Evolutionary conservation across 1,284 basidiomycete species (phyloP).

Genomic region (Entoloma clypeatum): DNA sequence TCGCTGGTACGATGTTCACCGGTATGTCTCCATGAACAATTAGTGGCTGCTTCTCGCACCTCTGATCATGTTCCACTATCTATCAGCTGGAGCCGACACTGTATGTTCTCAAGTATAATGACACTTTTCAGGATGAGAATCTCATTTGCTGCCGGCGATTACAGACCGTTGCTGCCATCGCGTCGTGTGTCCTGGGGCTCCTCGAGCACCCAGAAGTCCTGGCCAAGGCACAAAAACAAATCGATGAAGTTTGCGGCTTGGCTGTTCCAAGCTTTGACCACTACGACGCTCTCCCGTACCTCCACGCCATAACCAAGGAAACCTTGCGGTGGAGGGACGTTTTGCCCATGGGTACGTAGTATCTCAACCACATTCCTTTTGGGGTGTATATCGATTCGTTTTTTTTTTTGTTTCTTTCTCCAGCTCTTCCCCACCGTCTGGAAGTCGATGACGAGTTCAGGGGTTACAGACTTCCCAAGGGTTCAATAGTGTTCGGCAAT

Average conservation of each 20-base stretch:
- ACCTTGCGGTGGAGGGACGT: conserved; percentile 24
- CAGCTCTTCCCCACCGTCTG: conserved; percentile 27
- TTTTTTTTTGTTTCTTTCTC: neutral
- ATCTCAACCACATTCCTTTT: neutral
- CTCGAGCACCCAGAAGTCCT: conserved; percentile 31
- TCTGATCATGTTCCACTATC: neutral
- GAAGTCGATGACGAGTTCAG: conserved; percentile 33
- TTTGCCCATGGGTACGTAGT: conserved; percentile 11
- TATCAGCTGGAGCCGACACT: conserved; percentile 14
- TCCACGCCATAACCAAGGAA: conserved; percentile 31
- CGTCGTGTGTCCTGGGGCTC: conserved; percentile 30
- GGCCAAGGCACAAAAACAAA: conserved; percentile 32
- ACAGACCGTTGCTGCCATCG: conserved; percentile 23
- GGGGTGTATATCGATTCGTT: neutral
- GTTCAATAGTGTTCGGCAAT: conserved; percentile 31
- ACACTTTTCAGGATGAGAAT: neutral
- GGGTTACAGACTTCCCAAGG: conserved; percentile 36
- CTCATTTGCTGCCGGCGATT: neutral
- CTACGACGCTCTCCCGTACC: conserved; percentile 27
- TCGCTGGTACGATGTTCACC: conserved; percentile 21
- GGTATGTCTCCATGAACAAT: conserved; percentile 14
- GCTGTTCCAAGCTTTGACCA: conserved; percentile 42
- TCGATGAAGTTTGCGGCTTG: conserved; percentile 28
- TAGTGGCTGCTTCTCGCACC: neutral
- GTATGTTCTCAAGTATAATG: conserved; percentile 1